Base-by-base conservation (phyloP, 805 yeast species). In the Teunomyces lycoperdinae region DNA sequence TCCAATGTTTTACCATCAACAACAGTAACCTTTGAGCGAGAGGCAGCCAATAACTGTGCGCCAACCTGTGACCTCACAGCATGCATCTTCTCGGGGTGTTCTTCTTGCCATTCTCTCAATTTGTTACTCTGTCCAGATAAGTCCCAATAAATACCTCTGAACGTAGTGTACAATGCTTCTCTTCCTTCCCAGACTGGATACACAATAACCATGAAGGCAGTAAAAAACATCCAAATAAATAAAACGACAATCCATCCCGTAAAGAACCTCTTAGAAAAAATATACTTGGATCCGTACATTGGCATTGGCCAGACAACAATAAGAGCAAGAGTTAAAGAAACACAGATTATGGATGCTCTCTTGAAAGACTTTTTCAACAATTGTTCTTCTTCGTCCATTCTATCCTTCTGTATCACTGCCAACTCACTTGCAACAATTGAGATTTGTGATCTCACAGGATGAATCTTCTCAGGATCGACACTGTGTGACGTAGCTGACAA, bases 271-370 rank as follows among this genome's bases (percentile, higher is more conserved):
- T 80, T 83, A 45, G 88, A 80, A 67, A 89, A 90, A 35, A 89
- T 73, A 61, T 89, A 89, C 3, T 79, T 76, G 4, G 85, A 61
- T 29, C 96, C 97, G 64, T 85, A 89, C 94, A 90, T 85, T 54
- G 97, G 96, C 89, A 89, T 87, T 58, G 97, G 97, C 94, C 95
- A 89, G 28, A 89, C 60, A 24, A 90, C 77, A 29, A 89, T 68
- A 43, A 89, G 69, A 42, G 84, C 74, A 7, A 88, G 55, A 5
- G 89, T 81, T 55, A 88, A 74, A 38, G 78, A 68, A 2, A 79
- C 64, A 62, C 91, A 85, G 35, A 87, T 69, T 46, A 68, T 68
- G 32, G 80, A 78, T 1, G 91, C 94, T 35, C 70, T 68, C 56
- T 78, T 83, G 43, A 87, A 77, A 6, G 88, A 83, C 56, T 69